Conservation (phyloP, 768 basidiomycete species). For the Trametes elegans region DNA sequence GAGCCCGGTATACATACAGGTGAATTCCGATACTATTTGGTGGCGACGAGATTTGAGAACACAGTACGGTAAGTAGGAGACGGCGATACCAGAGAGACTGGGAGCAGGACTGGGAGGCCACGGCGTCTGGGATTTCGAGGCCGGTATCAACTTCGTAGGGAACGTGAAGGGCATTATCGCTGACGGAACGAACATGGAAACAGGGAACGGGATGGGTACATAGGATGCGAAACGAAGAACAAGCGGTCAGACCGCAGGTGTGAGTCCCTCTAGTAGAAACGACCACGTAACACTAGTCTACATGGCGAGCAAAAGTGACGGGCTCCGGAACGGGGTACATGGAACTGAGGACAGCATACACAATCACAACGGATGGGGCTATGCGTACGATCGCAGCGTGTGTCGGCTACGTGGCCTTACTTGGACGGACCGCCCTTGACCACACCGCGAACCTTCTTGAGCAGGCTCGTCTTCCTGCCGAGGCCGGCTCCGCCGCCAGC, state of each 20-base stretch:
- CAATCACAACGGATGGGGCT: constrained; percentile 1
- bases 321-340: constrained; percentile 12
- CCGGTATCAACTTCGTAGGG: constrained; percentile 14
- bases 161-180: constrained; percentile 5
- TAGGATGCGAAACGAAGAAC: neutral
- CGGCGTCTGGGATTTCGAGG: neutral
- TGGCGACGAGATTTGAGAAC: constrained; percentile 4
- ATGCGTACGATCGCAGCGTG: neutral
- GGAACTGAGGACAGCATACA: constrained; percentile 11
- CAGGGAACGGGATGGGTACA: constrained; percentile 2
- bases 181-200: constrained; percentile 2
- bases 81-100: neutral
- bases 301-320: constrained; percentile 16
- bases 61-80: constrained; percentile 14
- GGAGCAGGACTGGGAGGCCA: neutral
- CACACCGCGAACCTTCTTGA: constrained; percentile 76
- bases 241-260: neutral
- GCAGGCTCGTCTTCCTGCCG: constrained; percentile 71
- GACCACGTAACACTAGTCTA: constrained; percentile 20
- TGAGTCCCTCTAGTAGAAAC: constrained; percentile 19
- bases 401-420: constrained; percentile 22
- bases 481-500: constrained; percentile 41
- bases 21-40: constrained; percentile 1
- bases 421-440: constrained; percentile 52
- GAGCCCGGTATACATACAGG: constrained; percentile 17